Percentiles rank a stretch among this genome's conserved stretches.
phyloP scores from a whole-genome alignment of 352 stramenopile genomes.

The Pythium biforme region DNA sequence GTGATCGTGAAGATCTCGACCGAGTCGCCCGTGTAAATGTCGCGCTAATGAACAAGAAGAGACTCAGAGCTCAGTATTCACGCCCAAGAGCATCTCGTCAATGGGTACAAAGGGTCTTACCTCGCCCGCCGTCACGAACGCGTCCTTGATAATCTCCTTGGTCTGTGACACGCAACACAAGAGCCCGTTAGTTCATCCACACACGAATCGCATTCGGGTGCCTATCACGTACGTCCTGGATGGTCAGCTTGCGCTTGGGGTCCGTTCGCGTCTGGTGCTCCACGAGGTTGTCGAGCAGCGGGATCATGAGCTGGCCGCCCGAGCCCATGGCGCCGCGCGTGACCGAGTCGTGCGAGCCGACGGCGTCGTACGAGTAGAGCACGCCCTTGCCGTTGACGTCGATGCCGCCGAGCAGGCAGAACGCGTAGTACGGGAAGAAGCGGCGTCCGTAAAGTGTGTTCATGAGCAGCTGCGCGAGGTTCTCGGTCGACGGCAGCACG shows the following conservation, averaged over 20 bases:
- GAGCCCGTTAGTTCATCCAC: not conserved
- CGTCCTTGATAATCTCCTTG: slow-evolving; percentile 99
- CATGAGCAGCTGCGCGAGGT: slow-evolving; percentile 95
- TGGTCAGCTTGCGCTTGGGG: slow-evolving; percentile 87
- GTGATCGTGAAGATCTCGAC: slow-evolving; percentile 98
- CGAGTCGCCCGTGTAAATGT: slow-evolving; percentile 99
- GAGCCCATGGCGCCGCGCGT: slow-evolving; percentile 82
- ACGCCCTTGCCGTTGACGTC: slow-evolving; percentile 95
- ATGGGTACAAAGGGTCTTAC: too few relatives aligned
- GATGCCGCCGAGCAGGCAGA: slow-evolving; percentile 97
- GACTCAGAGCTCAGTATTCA: not conserved
- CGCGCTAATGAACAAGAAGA: slow-evolving; percentile 53
- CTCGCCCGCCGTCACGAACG: slow-evolving; percentile 97
- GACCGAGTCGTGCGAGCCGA: slow-evolving; percentile 89
- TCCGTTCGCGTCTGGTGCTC: slow-evolving; percentile 90
- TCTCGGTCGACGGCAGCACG: slow-evolving; percentile 89
- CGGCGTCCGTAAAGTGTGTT: slow-evolving; percentile 98
- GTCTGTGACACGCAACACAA: slow-evolving; percentile 37
- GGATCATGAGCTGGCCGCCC: slow-evolving; percentile 97
- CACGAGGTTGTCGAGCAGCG: slow-evolving; percentile 98
- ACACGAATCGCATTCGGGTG: too few relatives aligned
- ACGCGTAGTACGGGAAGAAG: slow-evolving; percentile 99
- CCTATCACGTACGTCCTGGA: slow-evolving; percentile 71
- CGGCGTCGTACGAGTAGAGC: slow-evolving; percentile 98
- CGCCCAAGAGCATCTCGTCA: too few relatives aligned